These are phyloP conservation scores for Tricladium varicosporioides DNA, from an alignment of 2,329 filamentous ascomycete species.

Conservation along the genomic window DNA sequence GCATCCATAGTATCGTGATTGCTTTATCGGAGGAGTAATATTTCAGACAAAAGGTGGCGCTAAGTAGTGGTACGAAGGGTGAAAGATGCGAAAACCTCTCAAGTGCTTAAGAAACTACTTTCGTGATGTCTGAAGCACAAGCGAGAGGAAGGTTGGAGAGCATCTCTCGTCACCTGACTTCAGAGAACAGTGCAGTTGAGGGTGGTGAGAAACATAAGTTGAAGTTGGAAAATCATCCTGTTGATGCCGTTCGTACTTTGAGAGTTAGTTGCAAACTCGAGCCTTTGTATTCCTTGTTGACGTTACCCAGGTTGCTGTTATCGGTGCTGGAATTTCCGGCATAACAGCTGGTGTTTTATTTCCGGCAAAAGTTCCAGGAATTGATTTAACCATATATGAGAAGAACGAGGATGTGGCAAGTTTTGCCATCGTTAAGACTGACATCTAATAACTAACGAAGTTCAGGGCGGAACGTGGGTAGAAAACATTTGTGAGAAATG, in stretches of 20 bases:
- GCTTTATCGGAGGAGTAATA: no score
- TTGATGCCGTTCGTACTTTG: slow-evolving; percentile 16
- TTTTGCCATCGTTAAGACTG: not conserved
- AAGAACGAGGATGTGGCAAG: slow-evolving; percentile 39
- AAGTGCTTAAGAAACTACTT: not conserved
- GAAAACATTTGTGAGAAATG: slow-evolving; percentile 42
- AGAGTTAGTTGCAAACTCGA: not conserved
- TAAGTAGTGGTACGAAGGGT: no score
- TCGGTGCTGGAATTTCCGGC: slow-evolving; percentile 62
- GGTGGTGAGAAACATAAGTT: slow-evolving; percentile 25
- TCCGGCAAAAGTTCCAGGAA: slow-evolving; percentile 64
- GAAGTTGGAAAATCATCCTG: slow-evolving; percentile 40
- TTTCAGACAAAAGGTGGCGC: no score
- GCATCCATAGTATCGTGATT: no score
- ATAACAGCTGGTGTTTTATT: slow-evolving; percentile 63
- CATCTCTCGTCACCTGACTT: not conserved
- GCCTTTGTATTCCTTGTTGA: not conserved
- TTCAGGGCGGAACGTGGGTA: slow-evolving; percentile 49
- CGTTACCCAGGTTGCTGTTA: slow-evolving; percentile 48
- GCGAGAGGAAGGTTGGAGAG: not conserved
- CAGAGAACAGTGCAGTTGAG: not conserved
- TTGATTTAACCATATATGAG: slow-evolving; percentile 55
- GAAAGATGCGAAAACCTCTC: not conserved
- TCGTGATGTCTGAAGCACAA: not conserved
- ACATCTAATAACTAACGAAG: not conserved